Evolutionary conservation across 139 green algal species (phyloP), one percentile per base, ranked within the genome.

Genomic region (Coelastrella sp.): DNA sequence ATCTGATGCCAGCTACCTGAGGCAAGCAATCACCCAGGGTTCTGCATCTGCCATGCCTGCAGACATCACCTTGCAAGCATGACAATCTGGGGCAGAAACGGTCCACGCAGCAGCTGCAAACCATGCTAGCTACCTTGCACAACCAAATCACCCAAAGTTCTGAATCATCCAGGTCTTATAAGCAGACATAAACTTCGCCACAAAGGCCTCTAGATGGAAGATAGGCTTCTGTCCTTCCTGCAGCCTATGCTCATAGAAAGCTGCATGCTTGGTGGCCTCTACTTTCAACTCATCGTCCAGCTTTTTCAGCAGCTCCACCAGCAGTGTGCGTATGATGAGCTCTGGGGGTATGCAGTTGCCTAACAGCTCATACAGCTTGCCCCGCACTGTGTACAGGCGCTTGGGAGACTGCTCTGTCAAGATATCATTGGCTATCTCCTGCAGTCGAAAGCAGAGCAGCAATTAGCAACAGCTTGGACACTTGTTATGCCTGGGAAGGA

Each of bases 161-260:
- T 22, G 17, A 22, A 95, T 73, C 73, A 93, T 92, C 89, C 93
- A 98, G 56, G 94, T 92, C 92, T 99, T 99, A 93, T 99, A 99
- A 3, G 95, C 90, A 56, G 89, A 93, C 98, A 99, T 99, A 92
- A 98, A 97, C 85, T 95, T 97, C 10, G 98, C 98, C 22, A 98
- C 95, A 91, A 99, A 99, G 3, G 98, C 98, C 93, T 99, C 98
- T 54, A 99, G 68, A 93, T 99, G 98, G 83, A 99, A 98, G 87
- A 99, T 99, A 23, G 97, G 91, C 91, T 99, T 99, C 57, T 93
- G 92, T 11, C 98, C 98, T 84, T 96, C 93, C 92, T 97, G 94
- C 92, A 99, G 82, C 6, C 98, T 94, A 90, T 99, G 96, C 92
- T 99, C 98, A 79, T 97, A 99, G 4, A 93, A 89, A 0, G 97